Percentiles rank a stretch among this genome's conserved stretches.
These are phyloP conservation scores for Candida bentonensis DNA, from an alignment of 805 yeast genomes.

Conservation along the genomic window DNA sequence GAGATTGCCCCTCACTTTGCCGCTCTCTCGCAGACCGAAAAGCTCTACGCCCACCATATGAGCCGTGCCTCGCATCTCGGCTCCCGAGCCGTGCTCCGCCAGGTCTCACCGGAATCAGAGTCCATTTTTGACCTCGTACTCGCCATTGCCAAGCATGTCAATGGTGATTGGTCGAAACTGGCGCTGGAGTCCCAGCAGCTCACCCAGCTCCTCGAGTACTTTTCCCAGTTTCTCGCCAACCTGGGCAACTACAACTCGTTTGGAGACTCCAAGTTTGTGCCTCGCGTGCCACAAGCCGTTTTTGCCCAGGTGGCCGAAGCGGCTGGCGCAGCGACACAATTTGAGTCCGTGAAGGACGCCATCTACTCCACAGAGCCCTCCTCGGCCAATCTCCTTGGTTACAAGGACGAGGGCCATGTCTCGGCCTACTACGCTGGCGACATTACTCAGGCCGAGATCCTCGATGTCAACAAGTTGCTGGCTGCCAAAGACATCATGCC, in stretches of 20 bases:
- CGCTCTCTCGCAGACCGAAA: slow-evolving; percentile 41
- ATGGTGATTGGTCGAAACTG: slow-evolving; percentile 36
- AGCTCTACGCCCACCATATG: slow-evolving; percentile 70
- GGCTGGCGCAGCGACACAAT: slow-evolving; percentile 20
- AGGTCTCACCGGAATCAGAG: slow-evolving; percentile 75
- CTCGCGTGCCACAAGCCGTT: slow-evolving; percentile 35
- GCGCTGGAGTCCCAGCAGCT: slow-evolving; percentile 34
- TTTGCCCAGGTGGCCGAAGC: slow-evolving; percentile 38
- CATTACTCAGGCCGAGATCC: slow-evolving; percentile 45
- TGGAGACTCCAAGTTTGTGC: slow-evolving; percentile 80
- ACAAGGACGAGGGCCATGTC: slow-evolving; percentile 63
- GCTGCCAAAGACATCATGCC: slow-evolving; percentile 54
- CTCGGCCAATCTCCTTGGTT: slow-evolving; percentile 47
- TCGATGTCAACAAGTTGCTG: slow-evolving; percentile 49
- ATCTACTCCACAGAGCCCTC: slow-evolving; percentile 39
- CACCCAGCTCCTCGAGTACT: slow-evolving; percentile 40
- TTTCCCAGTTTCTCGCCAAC: slow-evolving; percentile 49
- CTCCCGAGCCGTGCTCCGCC: slow-evolving; percentile 61
- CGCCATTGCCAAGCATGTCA: slow-evolving; percentile 36
- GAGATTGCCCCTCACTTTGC: slow-evolving; percentile 59
- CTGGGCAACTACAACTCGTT: slow-evolving; percentile 72
- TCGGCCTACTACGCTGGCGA: slow-evolving; percentile 58
- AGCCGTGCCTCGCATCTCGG: slow-evolving; percentile 79
- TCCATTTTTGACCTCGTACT: slow-evolving; percentile 57
- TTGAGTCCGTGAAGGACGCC: slow-evolving; percentile 22